Conservation (phyloP, 208 protist genomes). For the Leishmania turanica region DNA sequence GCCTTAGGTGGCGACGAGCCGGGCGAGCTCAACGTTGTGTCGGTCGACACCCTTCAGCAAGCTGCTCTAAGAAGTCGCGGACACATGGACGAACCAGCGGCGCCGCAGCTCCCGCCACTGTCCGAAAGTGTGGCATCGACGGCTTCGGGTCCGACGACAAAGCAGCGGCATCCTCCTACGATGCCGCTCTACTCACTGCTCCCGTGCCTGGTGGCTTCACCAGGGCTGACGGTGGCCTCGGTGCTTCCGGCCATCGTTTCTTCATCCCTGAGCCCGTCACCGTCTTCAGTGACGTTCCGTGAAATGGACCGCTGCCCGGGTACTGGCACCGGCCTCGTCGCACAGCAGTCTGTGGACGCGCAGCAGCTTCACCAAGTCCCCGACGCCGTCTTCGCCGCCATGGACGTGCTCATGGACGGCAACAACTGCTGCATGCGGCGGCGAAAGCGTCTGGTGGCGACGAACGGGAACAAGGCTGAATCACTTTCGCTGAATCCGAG, state of each 20-base stretch:
- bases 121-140: not conserved
- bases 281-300: conserved; percentile 8
- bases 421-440: conserved; percentile 63
- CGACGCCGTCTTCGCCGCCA: conserved; percentile 35
- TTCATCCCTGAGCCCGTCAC: not conserved
- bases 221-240: not conserved
- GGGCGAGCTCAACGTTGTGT: conserved; percentile 6
- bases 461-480: not conserved
- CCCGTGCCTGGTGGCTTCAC: conserved; percentile 1
- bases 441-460: conserved; percentile 22
- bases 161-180: not conserved
- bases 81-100: no score
- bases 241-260: not conserved
- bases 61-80: not conserved
- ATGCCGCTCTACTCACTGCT: conserved; percentile 14
- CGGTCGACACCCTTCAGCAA: conserved; percentile 4
- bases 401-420: conserved; percentile 79
- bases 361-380: conserved; percentile 21
- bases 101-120: not conserved
- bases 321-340: conserved; percentile 7
- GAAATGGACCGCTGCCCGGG: conserved; percentile 30
- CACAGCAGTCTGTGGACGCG: conserved; percentile 28
- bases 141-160: no score
- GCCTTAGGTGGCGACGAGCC: not conserved
- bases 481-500: not conserved